Conservation (phyloP, 495 filamentous ascomycete genomes). For the Wilcoxina mikolae region DNA sequence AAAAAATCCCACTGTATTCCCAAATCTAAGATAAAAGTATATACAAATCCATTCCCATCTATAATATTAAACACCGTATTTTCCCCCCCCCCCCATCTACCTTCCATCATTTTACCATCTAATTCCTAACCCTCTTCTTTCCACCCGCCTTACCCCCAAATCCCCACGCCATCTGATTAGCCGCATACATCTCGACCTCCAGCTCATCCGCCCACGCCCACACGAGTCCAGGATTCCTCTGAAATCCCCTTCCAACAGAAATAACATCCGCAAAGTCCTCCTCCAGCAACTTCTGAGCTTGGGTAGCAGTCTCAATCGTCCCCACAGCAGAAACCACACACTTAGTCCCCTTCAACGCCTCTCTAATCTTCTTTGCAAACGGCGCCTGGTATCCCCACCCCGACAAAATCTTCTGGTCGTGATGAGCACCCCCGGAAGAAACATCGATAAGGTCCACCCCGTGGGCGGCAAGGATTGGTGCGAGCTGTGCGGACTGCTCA, state of each 20-base stretch:
- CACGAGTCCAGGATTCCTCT: constrained; percentile 53
- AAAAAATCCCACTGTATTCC: too few species aligned
- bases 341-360: constrained; percentile 40
- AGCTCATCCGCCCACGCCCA: constrained; percentile 57
- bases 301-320: constrained; percentile 40
- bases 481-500: constrained; percentile 45
- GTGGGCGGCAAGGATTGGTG: constrained; percentile 45
- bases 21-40: too few species aligned
- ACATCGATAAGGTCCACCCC: constrained; percentile 68
- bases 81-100: too few species aligned
- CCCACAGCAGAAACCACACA: constrained; percentile 47
- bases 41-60: too few species aligned
- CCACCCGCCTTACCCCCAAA: constrained; percentile 29
- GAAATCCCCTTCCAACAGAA: constrained; percentile 49
- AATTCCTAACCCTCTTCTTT: constrained; percentile 3
- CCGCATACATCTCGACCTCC: constrained; percentile 44
- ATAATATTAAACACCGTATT: too few species aligned
- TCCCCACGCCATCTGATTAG: constrained; percentile 55
- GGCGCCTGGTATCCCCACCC: constrained; percentile 51
- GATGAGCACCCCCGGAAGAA: constrained; percentile 52
- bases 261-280: constrained; percentile 44
- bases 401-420: constrained; percentile 38
- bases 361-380: constrained; percentile 48
- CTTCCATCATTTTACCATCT: background rate
- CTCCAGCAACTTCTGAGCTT: constrained; percentile 37